phyloP scores from a whole-genome alignment of 2,329 filamentous ascomycete species.

The Aspergillus sclerotialis region DNA sequence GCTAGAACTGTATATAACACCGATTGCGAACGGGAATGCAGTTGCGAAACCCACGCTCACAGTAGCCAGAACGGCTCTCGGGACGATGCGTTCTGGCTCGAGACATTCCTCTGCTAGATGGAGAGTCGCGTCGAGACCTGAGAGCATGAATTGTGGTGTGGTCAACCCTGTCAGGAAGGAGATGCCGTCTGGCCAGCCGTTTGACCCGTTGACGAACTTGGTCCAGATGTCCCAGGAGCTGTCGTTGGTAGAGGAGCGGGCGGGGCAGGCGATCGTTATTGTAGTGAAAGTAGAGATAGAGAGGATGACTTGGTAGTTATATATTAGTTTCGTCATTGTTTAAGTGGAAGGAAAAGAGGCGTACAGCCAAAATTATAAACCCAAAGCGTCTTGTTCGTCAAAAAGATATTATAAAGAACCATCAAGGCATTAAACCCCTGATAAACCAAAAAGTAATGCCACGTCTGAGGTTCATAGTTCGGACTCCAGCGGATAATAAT shows the following conservation, averaged over 20 bases:
- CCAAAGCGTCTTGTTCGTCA: constrained; percentile 17
- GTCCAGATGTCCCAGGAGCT: constrained; percentile 12
- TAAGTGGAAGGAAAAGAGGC: neutral
- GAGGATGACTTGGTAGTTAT: constrained; percentile 13
- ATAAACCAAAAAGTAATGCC: constrained; percentile 17
- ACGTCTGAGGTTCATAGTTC: constrained; percentile 10
- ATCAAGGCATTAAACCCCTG: constrained; percentile 11
- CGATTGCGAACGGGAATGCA: constrained; percentile 16
- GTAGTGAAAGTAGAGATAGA: constrained; percentile 13
- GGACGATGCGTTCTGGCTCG: constrained; percentile 15
- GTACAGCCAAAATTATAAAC: constrained; percentile 15
- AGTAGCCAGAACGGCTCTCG: constrained; percentile 13
- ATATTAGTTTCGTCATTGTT: neutral
- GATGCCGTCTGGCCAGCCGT: constrained; percentile 17
- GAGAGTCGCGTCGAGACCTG: constrained; percentile 16
- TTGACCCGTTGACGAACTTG: constrained; percentile 13
- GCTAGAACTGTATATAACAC: constrained; percentile 12
- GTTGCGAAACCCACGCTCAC: constrained; percentile 14
- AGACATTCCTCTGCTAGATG: constrained; percentile 18
- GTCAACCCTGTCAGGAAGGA: constrained; percentile 17
- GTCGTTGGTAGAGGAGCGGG: constrained; percentile 8
- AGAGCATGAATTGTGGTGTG: constrained; percentile 19
- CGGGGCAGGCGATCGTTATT: constrained; percentile 15
- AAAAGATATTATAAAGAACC: constrained; percentile 12
- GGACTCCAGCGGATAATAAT: constrained; percentile 15